Evolutionary conservation across 2,329 filamentous ascomycete genomes (phyloP).

Genomic region (Apiospora koreana): DNA sequence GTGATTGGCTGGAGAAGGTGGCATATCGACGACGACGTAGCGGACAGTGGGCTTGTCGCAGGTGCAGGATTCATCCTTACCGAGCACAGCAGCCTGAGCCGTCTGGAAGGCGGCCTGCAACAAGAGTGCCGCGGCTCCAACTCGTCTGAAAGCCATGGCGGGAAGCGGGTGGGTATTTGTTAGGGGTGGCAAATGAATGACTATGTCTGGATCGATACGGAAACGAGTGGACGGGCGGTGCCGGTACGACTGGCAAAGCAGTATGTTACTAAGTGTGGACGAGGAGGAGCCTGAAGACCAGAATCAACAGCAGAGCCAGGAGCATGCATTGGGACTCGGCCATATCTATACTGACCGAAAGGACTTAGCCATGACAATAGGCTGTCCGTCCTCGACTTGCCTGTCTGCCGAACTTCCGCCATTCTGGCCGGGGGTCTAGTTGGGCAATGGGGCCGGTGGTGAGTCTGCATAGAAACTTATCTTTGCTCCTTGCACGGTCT

Average conservation of each 20-base stretch:
- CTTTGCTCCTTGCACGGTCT: not conserved
- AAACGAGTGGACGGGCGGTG: not conserved
- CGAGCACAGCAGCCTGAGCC: not conserved
- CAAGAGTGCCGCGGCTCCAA: conserved; percentile 5
- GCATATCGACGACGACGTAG: conserved; percentile 8
- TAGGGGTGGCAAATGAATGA: not conserved
- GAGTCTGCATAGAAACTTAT: not conserved
- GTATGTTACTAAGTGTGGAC: not conserved
- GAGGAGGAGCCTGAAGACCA: not conserved
- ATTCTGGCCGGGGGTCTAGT: not conserved
- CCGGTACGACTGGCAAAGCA: not conserved
- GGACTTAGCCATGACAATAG: too few relatives aligned
- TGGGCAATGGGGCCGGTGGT: not conserved
- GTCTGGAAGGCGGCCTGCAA: not conserved
- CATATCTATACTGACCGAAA: not conserved
- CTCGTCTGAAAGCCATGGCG: not conserved
- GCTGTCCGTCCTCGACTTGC: too few relatives aligned
- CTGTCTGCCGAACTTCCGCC: not conserved
- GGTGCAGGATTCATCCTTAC: conserved; percentile 7
- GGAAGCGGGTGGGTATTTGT: too few relatives aligned
- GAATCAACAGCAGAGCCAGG: too few relatives aligned
- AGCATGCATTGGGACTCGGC: not conserved
- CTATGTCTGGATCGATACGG: not conserved
- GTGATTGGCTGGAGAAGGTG: not conserved
- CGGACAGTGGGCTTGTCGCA: conserved; percentile 6